These are phyloP conservation scores for Vigna trinervia DNA, from an alignment of 306 rosid species.

Conservation along the genomic window DNA sequence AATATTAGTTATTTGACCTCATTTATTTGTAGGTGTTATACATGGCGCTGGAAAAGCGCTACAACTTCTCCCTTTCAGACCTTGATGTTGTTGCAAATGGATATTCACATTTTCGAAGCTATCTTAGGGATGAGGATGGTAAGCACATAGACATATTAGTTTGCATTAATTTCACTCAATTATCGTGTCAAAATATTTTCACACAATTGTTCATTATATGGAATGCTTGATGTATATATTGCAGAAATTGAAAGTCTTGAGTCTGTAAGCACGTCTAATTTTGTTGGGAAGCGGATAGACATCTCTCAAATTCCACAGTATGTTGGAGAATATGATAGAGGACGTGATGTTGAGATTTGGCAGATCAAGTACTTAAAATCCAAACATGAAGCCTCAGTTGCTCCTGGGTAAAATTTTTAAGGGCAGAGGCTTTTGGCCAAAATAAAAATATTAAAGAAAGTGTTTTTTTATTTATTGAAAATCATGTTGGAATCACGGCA, in stretches of 20 bases:
- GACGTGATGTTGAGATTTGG: slow-evolving; percentile 83
- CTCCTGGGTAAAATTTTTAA: slow-evolving; percentile 19
- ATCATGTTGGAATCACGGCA: background rate
- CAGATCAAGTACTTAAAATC: slow-evolving; percentile 59
- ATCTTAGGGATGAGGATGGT: slow-evolving; percentile 63
- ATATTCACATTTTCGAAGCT: slow-evolving; percentile 75
- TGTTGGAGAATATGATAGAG: slow-evolving; percentile 71
- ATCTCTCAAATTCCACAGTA: slow-evolving; percentile 70
- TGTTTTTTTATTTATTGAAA: background rate
- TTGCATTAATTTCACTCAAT: background rate
- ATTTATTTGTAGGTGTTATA: slow-evolving; percentile 67
- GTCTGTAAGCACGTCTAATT: slow-evolving; percentile 44
- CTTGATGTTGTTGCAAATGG: slow-evolving; percentile 87
- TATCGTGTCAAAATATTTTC: background rate
- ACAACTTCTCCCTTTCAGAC: slow-evolving; percentile 83
- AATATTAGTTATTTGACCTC: slow-evolving; percentile 18
- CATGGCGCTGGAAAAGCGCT: slow-evolving; percentile 85
- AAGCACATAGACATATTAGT: slow-evolving; percentile 21
- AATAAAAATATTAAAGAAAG: background rate
- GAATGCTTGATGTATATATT: slow-evolving; percentile 38
- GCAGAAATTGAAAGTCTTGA: slow-evolving; percentile 54
- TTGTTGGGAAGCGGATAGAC: slow-evolving; percentile 69
- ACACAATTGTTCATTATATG: slow-evolving; percentile 11
- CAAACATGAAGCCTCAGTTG: slow-evolving; percentile 40
- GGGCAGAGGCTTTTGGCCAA: background rate